phyloP scores from a whole-genome alignment of 352 stramenopile genomes.

The Phytophthora quininea region DNA sequence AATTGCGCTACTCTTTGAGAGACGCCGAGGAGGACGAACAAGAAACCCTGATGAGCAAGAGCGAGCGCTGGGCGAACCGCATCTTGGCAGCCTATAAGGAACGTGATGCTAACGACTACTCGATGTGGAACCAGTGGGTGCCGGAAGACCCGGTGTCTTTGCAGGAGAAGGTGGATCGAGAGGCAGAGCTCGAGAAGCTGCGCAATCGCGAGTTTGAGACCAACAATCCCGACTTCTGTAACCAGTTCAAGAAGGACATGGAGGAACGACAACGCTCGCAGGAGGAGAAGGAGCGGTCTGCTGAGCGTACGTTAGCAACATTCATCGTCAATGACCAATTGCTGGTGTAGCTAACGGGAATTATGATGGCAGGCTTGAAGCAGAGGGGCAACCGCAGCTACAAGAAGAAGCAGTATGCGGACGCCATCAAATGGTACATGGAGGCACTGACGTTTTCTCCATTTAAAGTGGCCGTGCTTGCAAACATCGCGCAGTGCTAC shows the following conservation, averaged over 20 bases:
- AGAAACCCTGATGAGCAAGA: conserved; percentile 14
- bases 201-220: conserved; percentile 77
- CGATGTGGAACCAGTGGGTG: conserved; percentile 74
- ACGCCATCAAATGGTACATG: conserved; percentile 72
- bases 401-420: conserved; percentile 59
- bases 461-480: conserved; percentile 65
- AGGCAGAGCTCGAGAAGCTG: conserved; percentile 61
- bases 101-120: conserved; percentile 85
- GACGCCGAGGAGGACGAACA: conserved; percentile 21
- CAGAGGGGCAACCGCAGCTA: conserved; percentile 63
- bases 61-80: conserved; percentile 55
- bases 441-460: conserved; percentile 61
- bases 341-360: too few relatives aligned
- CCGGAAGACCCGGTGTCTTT: conserved; percentile 71
- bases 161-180: conserved; percentile 62
- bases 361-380: conserved; percentile 54
- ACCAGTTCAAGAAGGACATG: conserved; percentile 79
- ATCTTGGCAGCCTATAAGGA: conserved; percentile 72
- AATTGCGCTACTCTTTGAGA: conserved; percentile 55
- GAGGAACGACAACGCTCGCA: conserved; percentile 62
- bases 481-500: conserved; percentile 76
- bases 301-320: conserved; percentile 50
- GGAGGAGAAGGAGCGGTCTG: conserved; percentile 48
- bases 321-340: too few relatives aligned
- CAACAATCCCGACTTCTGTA: conserved; percentile 81